Evolutionary conservation across 441 rosid species (phyloP), one percentile per base, ranked within the genome.

Genomic region (Eruca vesicaria): DNA sequence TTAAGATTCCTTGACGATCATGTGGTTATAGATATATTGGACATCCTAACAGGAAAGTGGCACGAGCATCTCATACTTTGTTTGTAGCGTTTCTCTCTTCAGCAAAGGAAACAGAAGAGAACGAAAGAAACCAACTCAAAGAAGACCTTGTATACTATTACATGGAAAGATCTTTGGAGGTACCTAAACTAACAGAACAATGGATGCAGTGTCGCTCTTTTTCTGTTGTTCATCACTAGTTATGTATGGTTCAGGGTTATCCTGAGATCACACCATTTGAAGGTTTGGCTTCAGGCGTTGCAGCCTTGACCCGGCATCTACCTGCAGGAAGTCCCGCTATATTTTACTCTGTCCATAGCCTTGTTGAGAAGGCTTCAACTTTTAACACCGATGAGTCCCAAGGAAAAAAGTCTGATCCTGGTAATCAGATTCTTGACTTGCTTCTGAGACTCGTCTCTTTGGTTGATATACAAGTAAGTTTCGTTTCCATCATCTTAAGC

Each of bases 251-350:
- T 59, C 79, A 95, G 99, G 90, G 81, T 62, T 93, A 86, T 84
- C 99, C 97, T 36, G 89, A 80, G 76, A 70, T 81, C 73, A 93
- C 99, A 52, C 91, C 98, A 36, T 95, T 95, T 78, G 96, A 95
- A 78, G 98, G 98, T 50, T 84, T 95, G 91, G 99, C 99, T 80
- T 86, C 95, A 18, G 99, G 98, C 63, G 88, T 93, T 71, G 96
- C 82, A 64, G 87, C 97, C 76, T 76, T 93, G 86, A 89, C 87
- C 75, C 84, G 88, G 70, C 82, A 91, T 84, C 92, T 95, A 82
- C 97, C 97, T 68, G 95, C 97, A 7, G 97, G 99, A 76, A 90
- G 96, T 83, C 97, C 99, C 16, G 91, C 97, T 67, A 82, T 76
- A 70, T 90, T 88, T 81, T 91, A 86, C 82, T 86, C 90, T 74